Base-by-base conservation (phyloP, 257 asterid species). In the Solanum sejunctum region DNA sequence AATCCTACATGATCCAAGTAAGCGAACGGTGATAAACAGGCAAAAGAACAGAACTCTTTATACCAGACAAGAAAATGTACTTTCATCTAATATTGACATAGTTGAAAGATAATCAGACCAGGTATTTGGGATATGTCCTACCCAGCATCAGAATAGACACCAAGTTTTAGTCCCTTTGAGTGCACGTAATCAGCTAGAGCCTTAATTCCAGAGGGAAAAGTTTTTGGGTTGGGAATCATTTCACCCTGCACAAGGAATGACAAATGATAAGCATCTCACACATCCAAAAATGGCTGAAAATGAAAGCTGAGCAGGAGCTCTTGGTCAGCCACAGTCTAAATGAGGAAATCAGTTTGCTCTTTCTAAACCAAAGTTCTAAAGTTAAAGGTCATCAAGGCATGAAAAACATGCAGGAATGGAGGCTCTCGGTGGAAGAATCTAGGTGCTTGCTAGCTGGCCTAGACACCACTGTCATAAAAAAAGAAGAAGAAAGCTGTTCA, bases 71-170 rank as follows among this genome's bases (percentile, higher is more conserved):
- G 57, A 77, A 87, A 39, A 82, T 60, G 71, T 52, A 82, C 23
- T 45, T 45, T 45, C 17, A 8, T 71, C 49, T 75, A 86, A 57
- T 6, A 18, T 43, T 51, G 63, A 69, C 52, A 64, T 70, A 47
- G 55, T 45, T 45, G 0, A 52, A n/a, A 61, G 86, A 21, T 82
- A 67, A 47, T 88, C 71, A 51, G 83, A 87, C 64, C 80, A 80
- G 85, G 66, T 26, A 16, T 70, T 55, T 43, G 75, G 75, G 80
- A 81, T 61, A 71, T 41, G 23, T 56, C 97, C 45, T 93, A 96
- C 99, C 99, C 99, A 85, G 99, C 99, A 91, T 97, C 99, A 45
- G 99, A 96, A 90, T 96, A 96, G 87, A 96, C 92, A 54, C 99
- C 98, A 7, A 96, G 93, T 91, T 95, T 97, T 84, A 97, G 96